These are phyloP conservation scores for Hura crepitans DNA, from an alignment of 441 rosid species.

Conservation along the genomic window DNA sequence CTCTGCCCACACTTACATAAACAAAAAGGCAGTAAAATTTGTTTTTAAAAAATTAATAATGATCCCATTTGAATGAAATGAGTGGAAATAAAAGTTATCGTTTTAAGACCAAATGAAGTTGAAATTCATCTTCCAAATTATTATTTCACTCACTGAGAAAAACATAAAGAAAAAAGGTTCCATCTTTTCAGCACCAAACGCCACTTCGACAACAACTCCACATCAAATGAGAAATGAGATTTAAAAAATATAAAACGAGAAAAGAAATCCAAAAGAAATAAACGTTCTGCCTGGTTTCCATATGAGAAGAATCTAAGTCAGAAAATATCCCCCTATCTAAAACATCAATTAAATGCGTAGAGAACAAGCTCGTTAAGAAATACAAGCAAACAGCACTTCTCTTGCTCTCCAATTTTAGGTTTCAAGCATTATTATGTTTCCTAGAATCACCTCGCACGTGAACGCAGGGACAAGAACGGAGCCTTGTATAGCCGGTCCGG, in stretches of 20 bases:
- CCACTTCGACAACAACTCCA: background rate
- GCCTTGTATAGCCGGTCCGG: conserved; percentile 38
- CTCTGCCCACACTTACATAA: background rate
- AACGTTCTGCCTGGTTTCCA: background rate
- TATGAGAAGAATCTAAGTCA: background rate
- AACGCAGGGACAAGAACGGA: conserved; percentile 31
- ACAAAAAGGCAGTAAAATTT: background rate
- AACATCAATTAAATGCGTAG: background rate
- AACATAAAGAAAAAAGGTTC: too few relatives aligned
- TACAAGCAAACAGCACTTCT: background rate
- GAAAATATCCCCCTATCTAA: background rate
- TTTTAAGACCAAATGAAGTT: background rate
- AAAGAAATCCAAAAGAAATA: background rate
- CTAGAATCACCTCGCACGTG: conserved; percentile 41
- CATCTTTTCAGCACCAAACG: background rate
- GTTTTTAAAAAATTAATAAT: background rate
- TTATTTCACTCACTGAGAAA: too few relatives aligned
- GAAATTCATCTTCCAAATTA: background rate
- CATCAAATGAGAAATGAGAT: too few relatives aligned
- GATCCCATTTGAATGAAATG: background rate
- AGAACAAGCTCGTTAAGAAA: background rate
- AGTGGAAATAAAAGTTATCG: background rate
- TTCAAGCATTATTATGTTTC: background rate
- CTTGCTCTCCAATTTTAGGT: background rate
- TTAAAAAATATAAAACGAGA: too few relatives aligned